Evolutionary conservation across 2,329 filamentous ascomycete genomes (phyloP), one percentile per base, ranked within the genome.

Genomic region (Penicillium aurantiogriseum): DNA sequence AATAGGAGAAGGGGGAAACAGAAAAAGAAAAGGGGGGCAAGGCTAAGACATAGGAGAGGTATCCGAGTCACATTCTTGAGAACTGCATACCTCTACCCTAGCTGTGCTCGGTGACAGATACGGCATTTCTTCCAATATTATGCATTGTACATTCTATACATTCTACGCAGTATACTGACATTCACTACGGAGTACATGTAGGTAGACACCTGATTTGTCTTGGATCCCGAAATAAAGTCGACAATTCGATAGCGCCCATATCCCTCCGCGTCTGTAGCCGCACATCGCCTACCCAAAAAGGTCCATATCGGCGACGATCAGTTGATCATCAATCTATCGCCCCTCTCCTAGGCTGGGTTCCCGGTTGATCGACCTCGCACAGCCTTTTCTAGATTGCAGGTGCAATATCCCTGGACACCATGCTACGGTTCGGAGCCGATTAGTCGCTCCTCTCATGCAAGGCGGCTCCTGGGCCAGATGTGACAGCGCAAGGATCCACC

Each of bases 401-500:
- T 33, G 43, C 42, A 19, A 44, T 39, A 44, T 39, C 53, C 47
- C 40, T 46, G 51, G 29, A 55, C 40, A 35, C 47, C 13, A 44
- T 29, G 44, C 33, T 11, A 33, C 56, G 61, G 59, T 61, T 47
- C 42, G 33, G 51, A 56, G 58, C 64, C 63, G 64, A 67, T 67
- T 66, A 63, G 62, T 62, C 42, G 50, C 45, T 58, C 55, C 55
- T 49, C 43, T 61, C 56, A 61, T 67, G 63, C 63, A 66, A 67
- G 58, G 64, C 62, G 54, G 60, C 60, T 59, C 50, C 40, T 31
- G 29, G 47, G 42, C 53, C 40, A 59, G 57, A 64, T 64, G 58
- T 62, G 64, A 66, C 63, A 65, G 61, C 58, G 49, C 58, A 62
- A 62, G 63, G 64, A 65, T 64, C 64, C 63, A 60, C 59, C 52